Percentiles rank a stretch among this genome's conserved stretches.
These are phyloP conservation scores for Termitomyces eurrhizus DNA, from an alignment of 768 basidiomycete species.

Conservation along the genomic window DNA sequence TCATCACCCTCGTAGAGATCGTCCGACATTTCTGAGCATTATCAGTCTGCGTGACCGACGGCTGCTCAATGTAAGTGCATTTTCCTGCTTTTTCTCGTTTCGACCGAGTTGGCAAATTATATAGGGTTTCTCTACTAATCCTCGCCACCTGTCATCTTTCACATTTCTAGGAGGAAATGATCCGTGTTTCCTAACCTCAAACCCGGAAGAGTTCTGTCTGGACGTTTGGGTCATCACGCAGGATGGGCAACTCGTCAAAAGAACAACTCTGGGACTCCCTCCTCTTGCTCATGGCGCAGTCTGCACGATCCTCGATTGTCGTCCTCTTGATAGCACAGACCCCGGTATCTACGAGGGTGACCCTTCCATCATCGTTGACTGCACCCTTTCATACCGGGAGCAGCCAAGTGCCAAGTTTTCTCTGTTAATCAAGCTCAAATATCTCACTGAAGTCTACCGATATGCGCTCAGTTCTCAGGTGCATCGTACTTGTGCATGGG, in stretches of 20 bases:
- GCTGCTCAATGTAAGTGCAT: not conserved
- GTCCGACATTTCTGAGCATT: not conserved
- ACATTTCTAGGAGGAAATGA: slow-evolving; percentile 3
- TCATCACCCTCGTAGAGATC: not conserved
- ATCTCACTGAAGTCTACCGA: not conserved
- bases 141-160: not conserved
- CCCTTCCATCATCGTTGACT: slow-evolving; percentile 4
- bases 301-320: slow-evolving; percentile 1
- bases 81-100: not conserved
- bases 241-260: not conserved
- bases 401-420: not conserved
- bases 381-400: not conserved
- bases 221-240: not conserved
- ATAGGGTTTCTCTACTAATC: not conserved
- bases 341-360: slow-evolving; percentile 1
- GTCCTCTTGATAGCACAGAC: slow-evolving; percentile 2
- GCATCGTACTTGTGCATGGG: not conserved
- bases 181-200: slow-evolving; percentile 2
- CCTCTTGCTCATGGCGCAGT: not conserved
- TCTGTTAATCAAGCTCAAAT: slow-evolving; percentile 1
- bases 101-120: not conserved
- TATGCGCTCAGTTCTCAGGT: not conserved
- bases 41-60: not conserved
- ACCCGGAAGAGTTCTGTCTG: not conserved
- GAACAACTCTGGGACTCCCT: slow-evolving; percentile 3